A percentile compares a stretch with the other conserved stretches of the same genome.
Evolutionary conservation across 208 protist genomes (phyloP).

Genomic region (Acanthamoeba castellanii): DNA sequence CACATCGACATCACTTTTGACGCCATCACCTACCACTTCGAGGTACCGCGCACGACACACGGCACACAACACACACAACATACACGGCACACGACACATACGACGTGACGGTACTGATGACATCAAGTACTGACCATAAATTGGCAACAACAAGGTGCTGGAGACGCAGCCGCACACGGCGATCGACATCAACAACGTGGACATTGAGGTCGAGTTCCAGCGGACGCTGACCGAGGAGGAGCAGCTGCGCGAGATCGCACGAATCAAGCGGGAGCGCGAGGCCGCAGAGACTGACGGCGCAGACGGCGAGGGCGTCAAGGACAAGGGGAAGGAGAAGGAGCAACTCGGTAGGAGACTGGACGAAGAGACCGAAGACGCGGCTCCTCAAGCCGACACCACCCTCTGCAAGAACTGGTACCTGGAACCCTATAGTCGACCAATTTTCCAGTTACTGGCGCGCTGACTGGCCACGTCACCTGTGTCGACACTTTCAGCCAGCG

Average conservation of each 20-base stretch:
- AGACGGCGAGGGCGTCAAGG: not conserved
- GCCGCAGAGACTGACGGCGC: not conserved
- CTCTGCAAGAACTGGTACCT: conserved; percentile 41
- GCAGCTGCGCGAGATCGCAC: conserved; percentile 22
- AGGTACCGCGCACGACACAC: not conserved
- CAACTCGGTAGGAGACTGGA: not conserved
- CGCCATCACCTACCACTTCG: not conserved
- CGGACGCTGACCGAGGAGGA: conserved; percentile 37
- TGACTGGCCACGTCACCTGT: too few species aligned
- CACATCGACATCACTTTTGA: conserved; percentile 34
- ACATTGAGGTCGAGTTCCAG: conserved; percentile 65
- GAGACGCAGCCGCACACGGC: conserved; percentile 40
- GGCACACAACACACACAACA: not conserved
- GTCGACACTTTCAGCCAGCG: not conserved
- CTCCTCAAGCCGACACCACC: not conserved
- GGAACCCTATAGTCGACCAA: too few species aligned
- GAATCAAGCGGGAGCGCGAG: not conserved
- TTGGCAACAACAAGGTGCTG: not conserved
- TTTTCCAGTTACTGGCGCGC: not conserved
- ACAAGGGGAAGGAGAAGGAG: not conserved
- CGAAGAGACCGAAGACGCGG: not conserved
- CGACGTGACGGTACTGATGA: too few species aligned
- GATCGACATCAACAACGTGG: conserved; percentile 65
- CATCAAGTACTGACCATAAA: too few species aligned
- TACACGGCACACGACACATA: too few species aligned